Evolutionary conservation across 352 stramenopile genomes (phyloP), one percentile per base, ranked within the genome.

Genomic region (Phytophthora macrochlamydospora): DNA sequence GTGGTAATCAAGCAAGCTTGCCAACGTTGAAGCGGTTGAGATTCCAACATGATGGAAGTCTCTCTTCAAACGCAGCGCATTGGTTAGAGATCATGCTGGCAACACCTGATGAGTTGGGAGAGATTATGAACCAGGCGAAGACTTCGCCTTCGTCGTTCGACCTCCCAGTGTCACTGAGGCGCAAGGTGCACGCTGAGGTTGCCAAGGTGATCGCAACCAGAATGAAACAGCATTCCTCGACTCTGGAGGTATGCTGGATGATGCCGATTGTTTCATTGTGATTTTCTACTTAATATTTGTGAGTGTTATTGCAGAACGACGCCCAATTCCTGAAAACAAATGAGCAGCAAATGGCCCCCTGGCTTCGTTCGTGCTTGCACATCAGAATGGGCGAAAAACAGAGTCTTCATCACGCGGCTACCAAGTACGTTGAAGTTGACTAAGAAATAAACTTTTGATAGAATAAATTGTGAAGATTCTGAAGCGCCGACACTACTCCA

Each of bases 381-480:
- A 65, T 92, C 53, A 84, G 86, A 59, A 87, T 89, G 58, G 72
- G 78, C 38, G 82, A 94, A 65, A 94, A 94, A 48, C 62, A 72
- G 30, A 73, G 65, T n/a, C 61, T 80, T 7, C 43, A 58, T 7
- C 40, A 37, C 5, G 72, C 61, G 56, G 53, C 44, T 32, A 59
- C 57, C 6, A 71, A 65, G 59, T 67, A 75, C 52, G 32, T 0
- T 24, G 18, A 0, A 24, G 18, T 24, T 24, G 18, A 24, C 0
- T 24, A 24, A 24, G 18, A 24, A 52, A 12, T 57, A 53, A 45
- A 31, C 18, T 7, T 37, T 12, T 65, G 37, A 70, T 74, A 71
- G 49, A 68, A 66, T 71, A 73, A 60, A 74, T 65, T 71, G 65
- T 52, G 51, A 52, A 57, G 50, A 56, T 65, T 60, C 53, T 59